A percentile compares a stretch with the other conserved stretches of the same genome.
phyloP scores from a whole-genome alignment of 106 monocot genomes.

The Dendrobium chrysotoxum region DNA sequence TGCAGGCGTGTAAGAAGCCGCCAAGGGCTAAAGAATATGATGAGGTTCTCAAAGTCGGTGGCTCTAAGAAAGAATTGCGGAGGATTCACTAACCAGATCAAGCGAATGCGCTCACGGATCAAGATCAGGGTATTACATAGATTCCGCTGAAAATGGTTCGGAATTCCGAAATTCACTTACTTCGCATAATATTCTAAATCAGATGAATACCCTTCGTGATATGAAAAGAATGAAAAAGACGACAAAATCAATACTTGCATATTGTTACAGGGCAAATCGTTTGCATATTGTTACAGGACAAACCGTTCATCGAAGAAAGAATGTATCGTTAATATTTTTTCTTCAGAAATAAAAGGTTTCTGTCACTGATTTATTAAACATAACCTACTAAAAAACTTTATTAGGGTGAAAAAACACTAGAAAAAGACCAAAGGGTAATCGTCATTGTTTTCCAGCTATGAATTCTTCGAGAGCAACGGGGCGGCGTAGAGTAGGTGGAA shows the following conservation, averaged over 20 bases:
- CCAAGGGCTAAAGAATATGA: not conserved
- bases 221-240: not conserved
- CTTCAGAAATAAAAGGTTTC: not conserved
- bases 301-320: not conserved
- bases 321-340: not conserved
- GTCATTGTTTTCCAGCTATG: too few relatives aligned
- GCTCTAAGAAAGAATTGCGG: not conserved
- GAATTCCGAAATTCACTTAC: not conserved
- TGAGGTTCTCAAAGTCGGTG: not conserved
- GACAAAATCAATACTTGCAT: not conserved
- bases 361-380: not conserved
- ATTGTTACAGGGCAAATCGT: not conserved
- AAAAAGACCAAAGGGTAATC: too few relatives aligned
- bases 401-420: too few relatives aligned
- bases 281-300: not conserved
- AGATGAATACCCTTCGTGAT: not conserved
- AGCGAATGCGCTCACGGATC: constrained; percentile 1
- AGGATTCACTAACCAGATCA: not conserved
- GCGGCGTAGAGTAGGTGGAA: too few relatives aligned
- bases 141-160: not conserved
- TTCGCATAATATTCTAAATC: not conserved
- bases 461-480: too few relatives aligned
- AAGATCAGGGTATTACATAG: not conserved
- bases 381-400: too few relatives aligned
- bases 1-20: not conserved